phyloP scores from a whole-genome alignment of 1,284 basidiomycete species.

The Gomphus sp. region DNA sequence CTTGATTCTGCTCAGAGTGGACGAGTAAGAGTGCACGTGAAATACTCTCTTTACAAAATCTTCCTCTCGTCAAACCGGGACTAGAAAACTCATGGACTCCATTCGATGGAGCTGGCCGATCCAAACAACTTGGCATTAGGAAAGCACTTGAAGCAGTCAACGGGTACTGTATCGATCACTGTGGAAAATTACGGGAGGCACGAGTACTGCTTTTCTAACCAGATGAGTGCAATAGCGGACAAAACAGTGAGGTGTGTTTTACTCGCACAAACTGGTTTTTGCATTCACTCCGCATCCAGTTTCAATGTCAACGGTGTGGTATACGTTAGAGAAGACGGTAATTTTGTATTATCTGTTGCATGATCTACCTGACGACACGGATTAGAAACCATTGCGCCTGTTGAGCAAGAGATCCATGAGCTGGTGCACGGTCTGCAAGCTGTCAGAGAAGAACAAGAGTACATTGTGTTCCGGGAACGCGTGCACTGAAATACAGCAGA shows the following conservation, averaged over 20 bases:
- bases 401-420: constrained; percentile 90
- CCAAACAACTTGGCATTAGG: constrained; percentile 62
- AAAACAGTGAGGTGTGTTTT: constrained; percentile 80
- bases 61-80: no score
- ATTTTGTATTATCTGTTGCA: no score
- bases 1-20: no score
- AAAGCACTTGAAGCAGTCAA: constrained; percentile 80
- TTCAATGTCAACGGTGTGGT: no score
- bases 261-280: not conserved
- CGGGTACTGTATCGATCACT: constrained; percentile 83
- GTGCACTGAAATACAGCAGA: constrained; percentile 93
- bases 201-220: constrained; percentile 97
- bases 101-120: constrained; percentile 71
- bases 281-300: not conserved
- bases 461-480: constrained; percentile 46
- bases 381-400: constrained; percentile 78
- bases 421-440: constrained; percentile 79
- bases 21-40: no score
- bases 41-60: no score
- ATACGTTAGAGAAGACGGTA: no score
- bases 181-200: constrained; percentile 82
- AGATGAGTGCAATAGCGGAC: constrained; percentile 88
- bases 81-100: no score
- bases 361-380: constrained; percentile 9
- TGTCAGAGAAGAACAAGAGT: constrained; percentile 89